Conservation (phyloP, 352 stramenopile genomes). For the Pythium brachiatum region DNA sequence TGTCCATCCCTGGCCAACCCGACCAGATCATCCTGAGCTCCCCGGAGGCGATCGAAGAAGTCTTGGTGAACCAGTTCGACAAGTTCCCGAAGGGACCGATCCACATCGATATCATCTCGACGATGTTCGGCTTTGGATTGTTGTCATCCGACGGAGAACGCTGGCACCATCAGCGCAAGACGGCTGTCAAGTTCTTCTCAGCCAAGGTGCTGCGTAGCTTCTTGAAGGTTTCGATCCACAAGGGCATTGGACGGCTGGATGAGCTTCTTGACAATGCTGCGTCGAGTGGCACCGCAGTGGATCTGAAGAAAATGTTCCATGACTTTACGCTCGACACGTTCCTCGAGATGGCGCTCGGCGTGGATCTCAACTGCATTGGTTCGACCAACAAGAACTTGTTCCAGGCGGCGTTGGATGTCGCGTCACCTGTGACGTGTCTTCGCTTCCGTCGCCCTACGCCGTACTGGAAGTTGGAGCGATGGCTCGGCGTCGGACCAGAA, state of each 20-base stretch:
- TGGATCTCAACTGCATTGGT: slow-evolving; percentile 44
- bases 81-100: slow-evolving; percentile 30
- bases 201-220: slow-evolving; percentile 22
- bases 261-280: neutral
- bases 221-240: slow-evolving; percentile 17
- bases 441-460: slow-evolving; percentile 43
- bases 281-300: neutral
- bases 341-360: slow-evolving; percentile 42
- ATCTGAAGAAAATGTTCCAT: slow-evolving; percentile 40
- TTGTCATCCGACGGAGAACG: slow-evolving; percentile 26
- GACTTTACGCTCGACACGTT: slow-evolving; percentile 55
- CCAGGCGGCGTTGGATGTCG: slow-evolving; percentile 38
- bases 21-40: slow-evolving; percentile 22
- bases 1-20: slow-evolving; percentile 18
- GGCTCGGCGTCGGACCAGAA: slow-evolving; percentile 43
- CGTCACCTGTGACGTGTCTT: slow-evolving; percentile 30
- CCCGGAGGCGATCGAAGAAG: slow-evolving; percentile 27
- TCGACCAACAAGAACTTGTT: slow-evolving; percentile 37
- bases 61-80: slow-evolving; percentile 34
- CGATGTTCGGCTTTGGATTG: slow-evolving; percentile 26
- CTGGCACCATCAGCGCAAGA: slow-evolving; percentile 37
- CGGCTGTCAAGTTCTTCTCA: slow-evolving; percentile 32
- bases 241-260: slow-evolving; percentile 7
- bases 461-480: slow-evolving; percentile 59
- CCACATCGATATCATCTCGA: slow-evolving; percentile 16